Conservation (phyloP, 352 stramenopile species). For the Phytophthora cryptogea region DNA sequence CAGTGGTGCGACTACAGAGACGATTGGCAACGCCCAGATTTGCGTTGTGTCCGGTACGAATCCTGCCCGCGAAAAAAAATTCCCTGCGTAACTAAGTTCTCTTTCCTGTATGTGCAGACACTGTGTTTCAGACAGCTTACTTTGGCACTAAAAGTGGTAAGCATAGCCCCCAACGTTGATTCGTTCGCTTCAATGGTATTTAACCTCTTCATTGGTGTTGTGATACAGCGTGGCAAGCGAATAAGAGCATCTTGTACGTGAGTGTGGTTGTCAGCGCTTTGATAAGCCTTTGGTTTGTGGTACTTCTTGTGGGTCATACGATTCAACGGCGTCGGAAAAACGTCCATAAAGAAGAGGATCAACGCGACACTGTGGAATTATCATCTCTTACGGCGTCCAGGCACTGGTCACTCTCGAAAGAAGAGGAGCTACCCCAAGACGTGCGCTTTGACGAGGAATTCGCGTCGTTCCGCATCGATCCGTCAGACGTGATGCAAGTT, state of each 20-base stretch:
- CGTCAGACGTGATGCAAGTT: slow-evolving; percentile 45
- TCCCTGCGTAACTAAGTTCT: neutral
- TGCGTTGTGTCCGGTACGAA: slow-evolving; percentile 40
- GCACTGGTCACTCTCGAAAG: slow-evolving; percentile 31
- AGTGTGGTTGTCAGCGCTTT: slow-evolving; percentile 38
- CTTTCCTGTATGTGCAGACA: slow-evolving; percentile 15
- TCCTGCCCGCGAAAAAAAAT: too few relatives aligned
- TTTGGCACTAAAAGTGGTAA: slow-evolving; percentile 29
- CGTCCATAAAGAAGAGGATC: slow-evolving; percentile 3
- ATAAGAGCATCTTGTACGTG: slow-evolving; percentile 25
- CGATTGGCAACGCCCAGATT: slow-evolving; percentile 30
- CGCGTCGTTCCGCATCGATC: slow-evolving; percentile 38
- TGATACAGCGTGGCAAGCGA: slow-evolving; percentile 16
- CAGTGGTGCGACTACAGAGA: slow-evolving; percentile 26
- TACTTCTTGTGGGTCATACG: slow-evolving; percentile 29
- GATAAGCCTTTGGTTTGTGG: slow-evolving; percentile 44
- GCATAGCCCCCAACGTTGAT: neutral
- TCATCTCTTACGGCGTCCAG: slow-evolving; percentile 28
- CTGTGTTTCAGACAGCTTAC: slow-evolving; percentile 18
- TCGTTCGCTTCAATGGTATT: neutral
- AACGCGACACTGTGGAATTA: slow-evolving; percentile 26
- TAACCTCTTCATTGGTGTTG: neutral
- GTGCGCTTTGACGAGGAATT: slow-evolving; percentile 38
- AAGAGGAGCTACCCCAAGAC: slow-evolving; percentile 35
- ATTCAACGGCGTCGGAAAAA: slow-evolving; percentile 20